phyloP scores from a whole-genome alignment of 345 rosid genomes.

The Camelina neglecta region DNA sequence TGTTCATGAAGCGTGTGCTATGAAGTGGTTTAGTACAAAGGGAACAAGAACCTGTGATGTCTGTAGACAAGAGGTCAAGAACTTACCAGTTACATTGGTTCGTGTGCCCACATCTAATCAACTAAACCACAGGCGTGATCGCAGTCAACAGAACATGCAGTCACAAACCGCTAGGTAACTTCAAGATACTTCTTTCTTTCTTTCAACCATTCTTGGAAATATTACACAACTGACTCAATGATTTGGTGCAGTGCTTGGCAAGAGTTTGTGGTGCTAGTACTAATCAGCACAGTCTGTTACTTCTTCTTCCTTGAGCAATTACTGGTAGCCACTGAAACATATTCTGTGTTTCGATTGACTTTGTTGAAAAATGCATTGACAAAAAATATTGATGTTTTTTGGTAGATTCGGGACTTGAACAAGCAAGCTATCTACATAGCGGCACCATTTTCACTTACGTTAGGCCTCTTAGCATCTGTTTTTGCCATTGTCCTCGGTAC shows the following conservation, averaged over 20 bases:
- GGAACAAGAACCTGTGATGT: slow-evolving; percentile 93
- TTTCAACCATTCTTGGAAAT: slow-evolving; percentile 5
- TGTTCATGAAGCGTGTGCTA: slow-evolving; percentile 87
- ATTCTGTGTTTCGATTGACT: not conserved
- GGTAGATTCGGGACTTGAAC: slow-evolving; percentile 71
- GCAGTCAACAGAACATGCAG: slow-evolving; percentile 51
- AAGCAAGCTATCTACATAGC: slow-evolving; percentile 71
- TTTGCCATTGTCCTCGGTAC: slow-evolving; percentile 80
- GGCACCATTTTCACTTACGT: slow-evolving; percentile 79
- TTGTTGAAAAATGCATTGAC: slow-evolving; percentile 1
- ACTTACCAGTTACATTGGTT: slow-evolving; percentile 89
- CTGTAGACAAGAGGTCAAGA: slow-evolving; percentile 80
- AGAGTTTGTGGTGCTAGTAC: slow-evolving; percentile 93
- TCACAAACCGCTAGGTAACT: slow-evolving; percentile 68
- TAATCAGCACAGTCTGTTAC: slow-evolving; percentile 91
- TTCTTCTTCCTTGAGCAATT: slow-evolving; percentile 98
- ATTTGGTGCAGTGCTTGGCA: slow-evolving; percentile 87
- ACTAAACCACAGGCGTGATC: slow-evolving; percentile 56
- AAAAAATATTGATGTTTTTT: slow-evolving; percentile 3
- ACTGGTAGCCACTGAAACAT: slow-evolving; percentile 55
- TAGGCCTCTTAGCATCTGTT: slow-evolving; percentile 75
- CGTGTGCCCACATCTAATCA: slow-evolving; percentile 53
- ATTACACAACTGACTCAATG: slow-evolving; percentile 25
- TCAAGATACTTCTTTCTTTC: slow-evolving; percentile 17
- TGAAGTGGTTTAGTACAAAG: slow-evolving; percentile 85